Evolutionary conservation across 768 basidiomycete genomes (phyloP).

Genomic region (Suillus subaureus): DNA sequence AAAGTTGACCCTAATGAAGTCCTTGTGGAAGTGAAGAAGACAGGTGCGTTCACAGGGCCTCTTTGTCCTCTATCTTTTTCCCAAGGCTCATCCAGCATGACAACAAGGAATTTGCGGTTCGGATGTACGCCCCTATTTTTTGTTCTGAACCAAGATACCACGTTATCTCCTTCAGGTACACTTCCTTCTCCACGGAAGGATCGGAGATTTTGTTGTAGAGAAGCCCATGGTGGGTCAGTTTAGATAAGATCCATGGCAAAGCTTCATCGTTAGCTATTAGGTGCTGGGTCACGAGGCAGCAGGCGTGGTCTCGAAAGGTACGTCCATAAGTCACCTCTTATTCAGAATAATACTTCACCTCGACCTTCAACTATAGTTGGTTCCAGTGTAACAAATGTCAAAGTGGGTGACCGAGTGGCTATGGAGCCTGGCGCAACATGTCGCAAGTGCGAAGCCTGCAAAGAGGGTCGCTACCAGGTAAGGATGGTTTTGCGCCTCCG

Average conservation of each 20-base stretch:
- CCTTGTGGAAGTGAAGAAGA: constrained; percentile 89
- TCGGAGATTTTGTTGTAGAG: constrained; percentile 78
- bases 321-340: not conserved
- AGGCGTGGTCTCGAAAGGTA: constrained; percentile 74
- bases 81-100: constrained; percentile 15
- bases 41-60: constrained; percentile 52
- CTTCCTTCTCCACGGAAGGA: constrained; percentile 76
- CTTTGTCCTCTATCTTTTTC: constrained; percentile 1
- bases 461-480: constrained; percentile 82
- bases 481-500: constrained; percentile 16
- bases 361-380: constrained; percentile 54
- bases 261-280: constrained; percentile 39
- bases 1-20: constrained; percentile 75
- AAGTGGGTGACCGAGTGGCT: constrained; percentile 85
- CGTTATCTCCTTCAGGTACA: constrained; percentile 55
- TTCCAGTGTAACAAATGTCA: constrained; percentile 70
- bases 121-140: constrained; percentile 53
- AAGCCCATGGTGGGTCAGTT: constrained; percentile 66
- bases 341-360: not conserved
- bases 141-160: constrained; percentile 12
- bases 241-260: constrained; percentile 2
- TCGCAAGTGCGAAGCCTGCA: constrained; percentile 81
- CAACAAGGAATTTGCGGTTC: constrained; percentile 84
- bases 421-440: constrained; percentile 92
- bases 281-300: constrained; percentile 94